These are phyloP conservation scores for Termitomyces sp. DNA, from an alignment of 768 basidiomycete genomes.

Conservation along the genomic window DNA sequence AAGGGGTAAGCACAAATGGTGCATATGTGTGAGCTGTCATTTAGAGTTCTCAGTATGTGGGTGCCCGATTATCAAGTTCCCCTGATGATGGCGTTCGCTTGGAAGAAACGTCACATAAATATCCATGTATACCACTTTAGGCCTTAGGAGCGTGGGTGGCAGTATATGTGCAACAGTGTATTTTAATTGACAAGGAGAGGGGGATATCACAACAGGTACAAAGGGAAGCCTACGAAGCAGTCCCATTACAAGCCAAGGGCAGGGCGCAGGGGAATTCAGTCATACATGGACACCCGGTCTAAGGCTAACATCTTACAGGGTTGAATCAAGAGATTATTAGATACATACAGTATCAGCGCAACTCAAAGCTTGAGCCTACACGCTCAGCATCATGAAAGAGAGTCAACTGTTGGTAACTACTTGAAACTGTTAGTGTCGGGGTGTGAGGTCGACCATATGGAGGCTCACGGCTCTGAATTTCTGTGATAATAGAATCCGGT, in stretches of 20 bases:
- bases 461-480: constrained; percentile 83
- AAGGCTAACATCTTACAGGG: constrained; percentile 9
- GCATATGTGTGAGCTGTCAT: no score
- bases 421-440: constrained; percentile 5
- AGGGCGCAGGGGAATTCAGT: not conserved
- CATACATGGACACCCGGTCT: constrained; percentile 3
- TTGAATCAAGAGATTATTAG: constrained; percentile 11
- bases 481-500: constrained; percentile 92
- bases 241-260: constrained; percentile 12
- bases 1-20: no score
- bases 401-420: constrained; percentile 80
- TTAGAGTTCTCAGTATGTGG: no score
- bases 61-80: no score
- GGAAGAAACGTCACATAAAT: no score
- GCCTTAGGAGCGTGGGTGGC: no score
- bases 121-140: not conserved
- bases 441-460: not conserved
- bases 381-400: constrained; percentile 72
- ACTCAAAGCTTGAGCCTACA: constrained; percentile 77
- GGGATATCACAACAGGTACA: constrained; percentile 9
- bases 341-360: constrained; percentile 48
- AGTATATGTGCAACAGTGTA: not conserved
- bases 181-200: constrained; percentile 1
- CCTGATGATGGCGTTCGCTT: no score
- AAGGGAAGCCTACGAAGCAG: constrained; percentile 3